phyloP scores from a whole-genome alignment of 345 rosid species.

The Brassica nigra region DNA sequence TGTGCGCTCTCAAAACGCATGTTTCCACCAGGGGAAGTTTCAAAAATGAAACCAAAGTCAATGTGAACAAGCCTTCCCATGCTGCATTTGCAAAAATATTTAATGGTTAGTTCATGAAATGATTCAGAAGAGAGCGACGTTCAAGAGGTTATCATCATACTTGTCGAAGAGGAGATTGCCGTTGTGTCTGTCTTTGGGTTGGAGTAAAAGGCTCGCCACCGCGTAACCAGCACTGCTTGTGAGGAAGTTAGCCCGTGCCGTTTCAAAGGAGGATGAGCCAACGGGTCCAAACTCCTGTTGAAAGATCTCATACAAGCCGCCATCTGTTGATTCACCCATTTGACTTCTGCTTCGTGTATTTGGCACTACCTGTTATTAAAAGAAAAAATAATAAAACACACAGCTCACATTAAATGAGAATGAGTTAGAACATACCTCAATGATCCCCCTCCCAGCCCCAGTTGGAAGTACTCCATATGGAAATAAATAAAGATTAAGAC shows the following conservation, averaged over 20 bases:
- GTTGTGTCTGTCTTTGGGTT: conserved; percentile 93
- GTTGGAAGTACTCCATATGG: conserved; percentile 99
- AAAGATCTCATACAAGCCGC: conserved; percentile 91
- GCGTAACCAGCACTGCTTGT: conserved; percentile 95
- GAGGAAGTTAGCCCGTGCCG: conserved; percentile 76
- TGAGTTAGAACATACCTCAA: conserved; percentile 57
- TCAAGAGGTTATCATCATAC: conserved; percentile 24
- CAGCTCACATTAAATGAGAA: neutral
- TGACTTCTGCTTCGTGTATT: conserved; percentile 86
- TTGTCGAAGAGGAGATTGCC: conserved; percentile 91
- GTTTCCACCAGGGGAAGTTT: conserved; percentile 83
- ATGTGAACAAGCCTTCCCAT: conserved; percentile 86
- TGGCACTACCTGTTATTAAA: conserved; percentile 67
- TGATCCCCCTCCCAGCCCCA: conserved; percentile 81
- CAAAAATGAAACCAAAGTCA: conserved; percentile 90
- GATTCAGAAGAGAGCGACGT: neutral
- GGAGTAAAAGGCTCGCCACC: conserved; percentile 87
- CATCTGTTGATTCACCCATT: conserved; percentile 95
- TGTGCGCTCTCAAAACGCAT: conserved; percentile 95
- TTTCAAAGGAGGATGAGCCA: conserved; percentile 79
- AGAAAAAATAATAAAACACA: neutral
- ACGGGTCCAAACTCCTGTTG: conserved; percentile 90
- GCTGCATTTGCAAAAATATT: conserved; percentile 47
- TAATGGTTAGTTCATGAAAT: neutral
- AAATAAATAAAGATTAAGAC: conserved; percentile 76